Conservation (phyloP, 805 yeast genomes). For the Metschnikowia proteae region DNA sequence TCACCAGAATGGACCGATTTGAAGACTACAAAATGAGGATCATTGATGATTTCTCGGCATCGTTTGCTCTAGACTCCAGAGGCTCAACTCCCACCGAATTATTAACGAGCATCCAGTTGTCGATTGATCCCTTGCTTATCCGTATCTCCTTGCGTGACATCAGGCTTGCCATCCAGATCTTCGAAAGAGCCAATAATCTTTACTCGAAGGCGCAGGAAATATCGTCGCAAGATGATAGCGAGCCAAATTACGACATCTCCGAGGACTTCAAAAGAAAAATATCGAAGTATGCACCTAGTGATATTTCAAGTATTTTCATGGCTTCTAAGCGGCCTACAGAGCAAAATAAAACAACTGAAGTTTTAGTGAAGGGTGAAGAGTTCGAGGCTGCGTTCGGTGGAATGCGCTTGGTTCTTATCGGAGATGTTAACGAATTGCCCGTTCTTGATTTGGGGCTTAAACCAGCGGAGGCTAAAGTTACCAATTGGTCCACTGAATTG, state of each 20-base stretch:
- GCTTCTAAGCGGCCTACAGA: constrained; percentile 31
- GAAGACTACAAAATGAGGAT: constrained; percentile 65
- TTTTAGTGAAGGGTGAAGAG: constrained; percentile 64
- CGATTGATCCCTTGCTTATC: constrained; percentile 75
- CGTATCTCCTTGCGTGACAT: constrained; percentile 87
- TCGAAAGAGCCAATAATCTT: constrained; percentile 64
- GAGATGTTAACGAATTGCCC: constrained; percentile 89
- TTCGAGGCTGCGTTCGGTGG: constrained; percentile 68
- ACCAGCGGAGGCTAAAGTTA: constrained; percentile 64
- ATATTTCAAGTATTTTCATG: constrained; percentile 42
- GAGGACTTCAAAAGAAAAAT: constrained; percentile 61
- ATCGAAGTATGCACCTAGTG: constrained; percentile 66
- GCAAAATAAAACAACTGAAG: constrained; percentile 15
- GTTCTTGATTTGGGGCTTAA: constrained; percentile 71
- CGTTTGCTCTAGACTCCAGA: constrained; percentile 67
- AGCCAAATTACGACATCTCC: constrained; percentile 43
- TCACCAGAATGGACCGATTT: constrained; percentile 67
- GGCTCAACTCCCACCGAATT: constrained; percentile 57
- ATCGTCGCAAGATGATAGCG: constrained; percentile 14
- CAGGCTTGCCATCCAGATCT: constrained; percentile 67
- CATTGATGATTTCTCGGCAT: constrained; percentile 83
- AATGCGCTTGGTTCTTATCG: constrained; percentile 74
- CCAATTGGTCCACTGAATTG: constrained; percentile 84
- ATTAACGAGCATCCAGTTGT: constrained; percentile 60
- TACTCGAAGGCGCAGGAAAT: constrained; percentile 27